Percentiles rank a stretch among this genome's conserved stretches.
Evolutionary conservation across 2,329 filamentous ascomycete genomes (phyloP).

Genomic region (Biscogniauxia sp.): DNA sequence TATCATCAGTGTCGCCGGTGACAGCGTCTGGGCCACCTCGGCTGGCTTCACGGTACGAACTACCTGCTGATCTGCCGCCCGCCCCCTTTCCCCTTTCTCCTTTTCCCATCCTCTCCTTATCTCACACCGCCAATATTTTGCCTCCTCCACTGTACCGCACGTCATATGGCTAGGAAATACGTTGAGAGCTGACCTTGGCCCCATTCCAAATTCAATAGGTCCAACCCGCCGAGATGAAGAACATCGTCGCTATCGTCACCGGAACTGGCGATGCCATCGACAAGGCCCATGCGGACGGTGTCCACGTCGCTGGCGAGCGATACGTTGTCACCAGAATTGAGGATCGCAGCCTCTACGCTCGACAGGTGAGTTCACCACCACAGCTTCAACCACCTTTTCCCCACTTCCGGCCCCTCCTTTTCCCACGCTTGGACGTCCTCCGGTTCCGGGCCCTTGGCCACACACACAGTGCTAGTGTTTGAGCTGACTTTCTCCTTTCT

Average conservation of each 20-base stretch:
- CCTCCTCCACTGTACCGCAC: neutral
- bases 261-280: conserved; percentile 50
- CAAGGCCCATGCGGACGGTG: conserved; percentile 67
- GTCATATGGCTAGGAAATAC: neutral
- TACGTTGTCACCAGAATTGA: conserved; percentile 76
- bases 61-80: conserved; percentile 11
- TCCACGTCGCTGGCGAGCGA: conserved; percentile 74
- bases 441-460: neutral
- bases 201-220: conserved; percentile 42
- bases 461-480: neutral
- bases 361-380: conserved; percentile 62
- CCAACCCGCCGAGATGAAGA: conserved; percentile 58
- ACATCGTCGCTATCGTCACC: conserved; percentile 51
- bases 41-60: conserved; percentile 67
- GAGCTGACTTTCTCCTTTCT: neutral
- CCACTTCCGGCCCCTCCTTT: neutral
- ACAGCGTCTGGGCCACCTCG: conserved; percentile 74
- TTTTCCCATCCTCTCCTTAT: conserved; percentile 4
- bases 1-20: conserved; percentile 78
- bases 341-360: conserved; percentile 77
- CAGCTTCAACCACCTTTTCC: neutral
- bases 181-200: neutral
- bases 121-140: neutral
- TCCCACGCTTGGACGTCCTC: neutral
- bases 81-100: neutral